Evolutionary conservation across 345 rosid species (phyloP), one percentile per base, ranked within the genome.

Genomic region (Heritiera fomes): DNA sequence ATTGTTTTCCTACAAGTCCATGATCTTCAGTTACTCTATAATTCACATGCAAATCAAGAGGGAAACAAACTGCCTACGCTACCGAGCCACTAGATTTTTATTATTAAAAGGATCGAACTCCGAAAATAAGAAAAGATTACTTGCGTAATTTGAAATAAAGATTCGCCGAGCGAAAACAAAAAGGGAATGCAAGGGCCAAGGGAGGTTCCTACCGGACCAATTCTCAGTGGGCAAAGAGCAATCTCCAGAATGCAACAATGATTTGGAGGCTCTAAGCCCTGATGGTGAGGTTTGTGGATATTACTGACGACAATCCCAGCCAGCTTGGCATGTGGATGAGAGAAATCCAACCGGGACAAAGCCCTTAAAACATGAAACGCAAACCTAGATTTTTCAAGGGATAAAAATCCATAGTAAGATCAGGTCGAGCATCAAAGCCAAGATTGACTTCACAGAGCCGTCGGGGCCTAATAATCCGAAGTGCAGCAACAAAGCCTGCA

Each of bases 401-500:
- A 84, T 40, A 79, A 77, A 79, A 40, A 81, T 76, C 92, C 65
- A 41, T 72, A 62, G 41, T 81, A 8, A 73, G 86, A 77, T 71
- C 86, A 12, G 23, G 63, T 40, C 62, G 82, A 41, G 66, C 66
- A 75, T 71, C 80, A 8, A 67, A 64, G 46, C 74, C 61, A 52
- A 84, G 84, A 64, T 70, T 77, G 18, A 45, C 79, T 6, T 66
- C 78, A 6, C 76, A 56, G 15, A 30, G 79, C 13, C n/a, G 87
- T 1, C 66, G 85, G 17, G 69, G 86, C 14, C 76, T 92, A 15
- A 88, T 55, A 70, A 86, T 91, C 83, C 80, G 73, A 71, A 75
- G 86, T 78, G 89, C 97, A 59, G 91, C 98, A 61, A 91, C 97
- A 15, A 94, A 93, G 83, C 85, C 92, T 58, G 93, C 92, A 67